Evolutionary conservation across 1,139 yeast species (phyloP), one percentile per base, ranked within the genome.

Genomic region (Taphrina confusa): DNA sequence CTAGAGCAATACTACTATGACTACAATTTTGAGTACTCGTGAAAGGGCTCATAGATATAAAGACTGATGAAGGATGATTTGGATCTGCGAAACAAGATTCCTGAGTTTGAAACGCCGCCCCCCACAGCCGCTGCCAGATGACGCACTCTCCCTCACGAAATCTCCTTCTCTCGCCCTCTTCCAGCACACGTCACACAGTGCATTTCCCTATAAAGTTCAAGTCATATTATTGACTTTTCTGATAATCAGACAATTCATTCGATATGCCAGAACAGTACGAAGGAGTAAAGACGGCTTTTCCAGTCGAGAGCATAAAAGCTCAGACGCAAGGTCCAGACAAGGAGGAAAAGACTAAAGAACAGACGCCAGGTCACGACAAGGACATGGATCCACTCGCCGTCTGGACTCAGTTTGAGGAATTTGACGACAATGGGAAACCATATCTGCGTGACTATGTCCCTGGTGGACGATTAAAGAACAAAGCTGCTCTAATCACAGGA

Each of bases 401-500:
- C 28, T 47, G 52, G 52, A 47, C 52, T 6, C 39, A 47, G 20
- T 28, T 47, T 2, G 52, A 47, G 31, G 52, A 47, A 33, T 47
- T 47, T 25, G 33, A 47, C 27, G 52, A 47, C 42, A 22, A 47
- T 31, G 52, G 52, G 28, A 47, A 31, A n/a, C 52, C 52, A 18
- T 47, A 33, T 20, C 20, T 54, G 50, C 42, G 33, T n/a, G 62
- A 46, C 42, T 57, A 60, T 22, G 33, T 30, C 5, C 55, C 60
- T 2, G 51, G 39, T 18, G 61, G 51, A 4, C 50, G 51, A 30
- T 27, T 60, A 9, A 39, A 39, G 40, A 46, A 46, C 30, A 60
- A 49, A 39, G 34, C 52, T 4, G 56, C 61, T 1, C 31, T 60
- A 18, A 54, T 60, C 46, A 55, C 62, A 14, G 62, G 62, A 11